A percentile compares a stretch with the other conserved stretches of the same genome.
These are phyloP conservation scores for Geotrichum europaeum DNA, from an alignment of 1,139 yeast species.

Conservation along the genomic window DNA sequence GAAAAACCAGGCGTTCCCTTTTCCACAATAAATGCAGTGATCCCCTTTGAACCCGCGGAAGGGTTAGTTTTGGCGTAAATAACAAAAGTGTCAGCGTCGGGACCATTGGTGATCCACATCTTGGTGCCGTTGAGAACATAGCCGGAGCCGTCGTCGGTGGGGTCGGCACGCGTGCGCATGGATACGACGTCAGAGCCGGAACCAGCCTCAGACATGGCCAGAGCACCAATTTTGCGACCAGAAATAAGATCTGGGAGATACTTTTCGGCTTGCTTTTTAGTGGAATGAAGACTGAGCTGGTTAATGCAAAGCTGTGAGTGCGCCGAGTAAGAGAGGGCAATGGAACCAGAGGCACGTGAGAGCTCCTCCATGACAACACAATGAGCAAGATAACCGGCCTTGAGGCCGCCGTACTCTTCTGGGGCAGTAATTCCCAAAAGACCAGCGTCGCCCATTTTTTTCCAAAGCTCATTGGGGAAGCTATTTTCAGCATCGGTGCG, in stretches of 20 bases:
- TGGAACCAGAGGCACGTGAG: conserved; percentile 33
- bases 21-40: conserved; percentile 33
- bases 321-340: conserved; percentile 34
- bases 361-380: conserved; percentile 35
- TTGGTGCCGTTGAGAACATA: conserved; percentile 35
- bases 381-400: conserved; percentile 34
- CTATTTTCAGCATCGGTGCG: conserved; percentile 29
- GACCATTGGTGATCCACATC: conserved; percentile 37
- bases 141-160: conserved; percentile 31
- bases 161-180: conserved; percentile 32
- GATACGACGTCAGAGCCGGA: conserved; percentile 35
- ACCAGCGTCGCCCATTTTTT: conserved; percentile 34
- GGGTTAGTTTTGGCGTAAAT: conserved; percentile 36
- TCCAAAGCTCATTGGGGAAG: conserved; percentile 35
- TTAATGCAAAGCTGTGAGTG: conserved; percentile 35
- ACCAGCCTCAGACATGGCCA: conserved; percentile 36
- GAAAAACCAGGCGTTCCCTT: conserved; percentile 31
- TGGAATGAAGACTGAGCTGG: conserved; percentile 32
- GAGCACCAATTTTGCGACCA: conserved; percentile 32
- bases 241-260: conserved; percentile 32
- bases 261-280: conserved; percentile 29
- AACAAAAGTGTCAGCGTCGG: conserved; percentile 33
- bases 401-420: conserved; percentile 33
- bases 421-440: conserved; percentile 34
- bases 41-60: conserved; percentile 31